Evolutionary conservation across 345 rosid genomes (phyloP).

Genomic region (Eucalyptus marginata): DNA sequence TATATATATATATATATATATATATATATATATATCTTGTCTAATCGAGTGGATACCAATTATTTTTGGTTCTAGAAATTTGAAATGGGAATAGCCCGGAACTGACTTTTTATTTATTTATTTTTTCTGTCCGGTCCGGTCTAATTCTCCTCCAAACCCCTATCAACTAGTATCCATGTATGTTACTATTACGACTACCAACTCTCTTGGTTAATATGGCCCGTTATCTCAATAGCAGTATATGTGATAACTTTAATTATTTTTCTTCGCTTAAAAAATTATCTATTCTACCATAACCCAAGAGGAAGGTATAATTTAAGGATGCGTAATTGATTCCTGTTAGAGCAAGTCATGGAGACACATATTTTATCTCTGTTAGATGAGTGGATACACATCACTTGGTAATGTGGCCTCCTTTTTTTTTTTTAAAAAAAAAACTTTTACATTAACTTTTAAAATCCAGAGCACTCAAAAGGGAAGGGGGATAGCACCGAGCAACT

Average conservation of each 20-base stretch:
- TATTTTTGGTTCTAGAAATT: background rate
- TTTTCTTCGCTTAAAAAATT: background rate
- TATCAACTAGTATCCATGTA: background rate
- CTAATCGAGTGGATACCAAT: accelerated
- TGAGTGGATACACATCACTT: background rate
- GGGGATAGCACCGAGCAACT: too few species aligned
- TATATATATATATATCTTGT: too few species aligned
- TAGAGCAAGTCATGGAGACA: background rate
- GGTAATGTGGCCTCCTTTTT: background rate
- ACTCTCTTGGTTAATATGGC: background rate
- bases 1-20: too few species aligned
- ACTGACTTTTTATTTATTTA: accelerated
- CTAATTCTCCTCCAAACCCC: too few species aligned
- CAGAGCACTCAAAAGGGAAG: too few species aligned
- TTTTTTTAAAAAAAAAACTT: too few species aligned
- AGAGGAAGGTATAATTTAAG: too few species aligned
- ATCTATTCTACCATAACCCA: too few species aligned
- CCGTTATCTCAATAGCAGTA: background rate
- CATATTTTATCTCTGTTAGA: too few species aligned
- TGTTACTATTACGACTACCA: background rate
- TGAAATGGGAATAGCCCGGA: accelerated
- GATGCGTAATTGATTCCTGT: background rate
- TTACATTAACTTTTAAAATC: too few species aligned
- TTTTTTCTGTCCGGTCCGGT: accelerated
- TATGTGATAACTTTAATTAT: background rate